Percentiles rank a stretch among this genome's conserved stretches.
phyloP scores from a whole-genome alignment of 768 basidiomycete species.

The Rhizopogon rudus region DNA sequence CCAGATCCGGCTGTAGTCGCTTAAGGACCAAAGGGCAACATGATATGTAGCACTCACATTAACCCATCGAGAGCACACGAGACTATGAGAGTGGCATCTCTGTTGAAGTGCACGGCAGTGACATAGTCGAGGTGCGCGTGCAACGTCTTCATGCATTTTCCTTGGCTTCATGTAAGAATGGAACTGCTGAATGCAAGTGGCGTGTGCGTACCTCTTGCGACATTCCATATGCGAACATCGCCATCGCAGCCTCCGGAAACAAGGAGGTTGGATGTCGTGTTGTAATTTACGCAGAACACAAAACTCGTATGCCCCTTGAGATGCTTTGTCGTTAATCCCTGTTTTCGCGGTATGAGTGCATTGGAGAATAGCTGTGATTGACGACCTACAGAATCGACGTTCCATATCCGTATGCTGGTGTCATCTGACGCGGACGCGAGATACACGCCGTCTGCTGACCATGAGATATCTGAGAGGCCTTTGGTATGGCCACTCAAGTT shows the following conservation, averaged over 20 bases:
- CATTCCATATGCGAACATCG: slow-evolving; percentile 90
- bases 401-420: slow-evolving; percentile 84
- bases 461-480: slow-evolving; percentile 86
- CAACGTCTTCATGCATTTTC: slow-evolving; percentile 78
- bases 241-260: slow-evolving; percentile 94
- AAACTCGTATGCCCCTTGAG: slow-evolving; percentile 82
- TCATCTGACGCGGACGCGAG: slow-evolving; percentile 94
- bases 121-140: slow-evolving; percentile 95
- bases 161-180: slow-evolving; percentile 30
- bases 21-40: not conserved
- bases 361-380: slow-evolving; percentile 4
- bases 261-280: slow-evolving; percentile 79
- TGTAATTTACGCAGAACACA: slow-evolving; percentile 93
- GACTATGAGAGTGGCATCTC: slow-evolving; percentile 87
- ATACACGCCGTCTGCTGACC: slow-evolving; percentile 79
- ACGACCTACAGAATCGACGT: slow-evolving; percentile 65
- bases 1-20: slow-evolving; percentile 80
- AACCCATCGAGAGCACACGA: slow-evolving; percentile 91
- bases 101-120: slow-evolving; percentile 90
- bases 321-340: slow-evolving; percentile 68
- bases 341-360: not conserved
- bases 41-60: slow-evolving; percentile 54
- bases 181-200: not conserved
- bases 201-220: slow-evolving; percentile 56
- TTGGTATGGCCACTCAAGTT: slow-evolving; percentile 72